A percentile compares a stretch with the other conserved stretches of the same genome.
Evolutionary conservation across 2,329 filamentous ascomycete species (phyloP).

Genomic region (Fusarium vanettenii): DNA sequence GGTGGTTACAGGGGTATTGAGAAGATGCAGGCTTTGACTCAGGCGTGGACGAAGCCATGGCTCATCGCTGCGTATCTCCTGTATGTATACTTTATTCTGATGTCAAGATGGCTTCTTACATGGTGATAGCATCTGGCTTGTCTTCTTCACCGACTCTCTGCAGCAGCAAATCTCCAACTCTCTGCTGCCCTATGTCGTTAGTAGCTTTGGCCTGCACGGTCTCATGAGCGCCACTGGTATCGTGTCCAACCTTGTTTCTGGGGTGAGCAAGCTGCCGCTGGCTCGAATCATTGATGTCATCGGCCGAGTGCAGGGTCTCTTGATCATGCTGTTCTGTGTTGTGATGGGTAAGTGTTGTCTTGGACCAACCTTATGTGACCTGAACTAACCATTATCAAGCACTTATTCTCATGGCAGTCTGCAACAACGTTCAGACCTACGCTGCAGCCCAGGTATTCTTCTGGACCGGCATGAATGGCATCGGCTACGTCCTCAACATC

Average conservation of each 20-base stretch:
- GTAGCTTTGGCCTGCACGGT: constrained; percentile 58
- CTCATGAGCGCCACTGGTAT: constrained; percentile 60
- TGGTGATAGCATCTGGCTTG: constrained; percentile 50
- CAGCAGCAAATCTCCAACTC: constrained; percentile 23
- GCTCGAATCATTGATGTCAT: constrained; percentile 73
- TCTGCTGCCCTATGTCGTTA: constrained; percentile 47
- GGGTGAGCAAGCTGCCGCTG: constrained; percentile 68
- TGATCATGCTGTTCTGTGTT: constrained; percentile 45
- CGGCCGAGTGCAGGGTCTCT: constrained; percentile 69
- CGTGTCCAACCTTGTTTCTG: constrained; percentile 52
- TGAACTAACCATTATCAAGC: constrained; percentile 29
- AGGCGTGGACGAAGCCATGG: constrained; percentile 50
- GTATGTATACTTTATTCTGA: neutral
- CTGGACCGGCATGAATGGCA: constrained; percentile 21
- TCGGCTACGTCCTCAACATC: constrained; percentile 14
- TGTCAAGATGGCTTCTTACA: neutral
- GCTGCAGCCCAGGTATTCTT: constrained; percentile 67
- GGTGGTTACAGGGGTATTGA: constrained; percentile 43
- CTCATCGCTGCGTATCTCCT: constrained; percentile 50
- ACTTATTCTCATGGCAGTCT: constrained; percentile 68
- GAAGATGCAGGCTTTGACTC: constrained; percentile 51
- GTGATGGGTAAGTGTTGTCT: neutral
- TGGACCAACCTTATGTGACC: no score
- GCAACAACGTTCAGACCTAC: constrained; percentile 42
- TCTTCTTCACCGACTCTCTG: constrained; percentile 54